phyloP scores from a whole-genome alignment of 2,329 filamentous ascomycete genomes.

The Colletotrichum coccodes region DNA sequence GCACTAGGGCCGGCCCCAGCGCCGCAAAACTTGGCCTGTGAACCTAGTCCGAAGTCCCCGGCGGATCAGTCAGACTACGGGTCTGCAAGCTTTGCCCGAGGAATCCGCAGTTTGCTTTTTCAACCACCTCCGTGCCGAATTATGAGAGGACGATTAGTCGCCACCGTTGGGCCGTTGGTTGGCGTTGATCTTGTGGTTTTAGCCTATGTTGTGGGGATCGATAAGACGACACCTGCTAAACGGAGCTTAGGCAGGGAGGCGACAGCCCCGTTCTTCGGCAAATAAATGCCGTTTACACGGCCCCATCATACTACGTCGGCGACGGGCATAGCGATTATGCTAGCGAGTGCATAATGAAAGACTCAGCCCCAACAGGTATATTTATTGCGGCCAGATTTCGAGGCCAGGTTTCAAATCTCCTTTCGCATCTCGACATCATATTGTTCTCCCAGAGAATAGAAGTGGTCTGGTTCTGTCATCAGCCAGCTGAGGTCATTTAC shows the following conservation, averaged over 20 bases:
- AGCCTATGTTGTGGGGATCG: neutral
- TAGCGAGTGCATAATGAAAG: neutral
- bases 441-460: too few species aligned
- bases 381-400: too few species aligned
- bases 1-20: conserved; percentile 11
- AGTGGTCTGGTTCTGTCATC: too few species aligned
- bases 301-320: neutral
- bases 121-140: neutral
- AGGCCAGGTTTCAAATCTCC: too few species aligned
- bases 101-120: neutral
- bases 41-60: neutral
- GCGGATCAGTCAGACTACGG: neutral
- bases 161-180: neutral
- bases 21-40: neutral
- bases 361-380: too few species aligned
- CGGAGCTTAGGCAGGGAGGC: neutral
- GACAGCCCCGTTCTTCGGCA: neutral
- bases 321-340: neutral
- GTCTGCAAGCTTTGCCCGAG: neutral
- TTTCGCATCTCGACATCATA: too few species aligned
- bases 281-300: neutral
- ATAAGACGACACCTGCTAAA: neutral
- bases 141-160: neutral
- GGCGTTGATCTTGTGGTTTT: neutral
- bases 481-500: too few species aligned